Evolutionary conservation across 257 asterid genomes (phyloP), one percentile per base, ranked within the genome.

Genomic region (Solanum gandarillasii): DNA sequence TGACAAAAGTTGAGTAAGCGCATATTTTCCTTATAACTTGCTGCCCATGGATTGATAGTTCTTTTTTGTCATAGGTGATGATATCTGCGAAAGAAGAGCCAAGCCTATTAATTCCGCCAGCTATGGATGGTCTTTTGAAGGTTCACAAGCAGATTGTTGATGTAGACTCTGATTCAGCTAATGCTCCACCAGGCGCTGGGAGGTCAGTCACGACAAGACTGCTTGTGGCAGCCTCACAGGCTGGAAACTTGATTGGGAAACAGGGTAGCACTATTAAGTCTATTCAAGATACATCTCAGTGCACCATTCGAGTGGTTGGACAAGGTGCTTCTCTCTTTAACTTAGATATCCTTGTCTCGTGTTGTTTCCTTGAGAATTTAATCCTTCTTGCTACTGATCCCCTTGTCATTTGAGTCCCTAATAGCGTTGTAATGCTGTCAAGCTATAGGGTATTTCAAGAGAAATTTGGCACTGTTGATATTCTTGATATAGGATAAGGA

Each of bases 221-320:
- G 90, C 98, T 96, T 79, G 96, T 96, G 65, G 98, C 98, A 83
- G 98, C 96, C 88, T 88, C 95, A 43, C 99, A 96, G 90, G 98
- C 97, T 89, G 98, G 99, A 88, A 92, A 93, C 91, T 93, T 96
- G 93, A 96, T 96, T 83, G 99, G 99, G 91, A 96, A 96, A 92
- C 99, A 96, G 91, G 98, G 99, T 72, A 92, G 96, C 85, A 96
- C 99, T 35, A 89, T 96, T 83, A 96, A 96, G 92, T 88, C 96
- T 43, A 94, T 96, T 89, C 95, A 95, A 89, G 99, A 95, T 89
- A 93, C 94, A 73, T 96, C 98, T 83, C 89, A 92, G 87, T 96
- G 98, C 92, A 93, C 87, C 41, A 90, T 96, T 62, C 98, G 98
- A 86, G 96, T 96, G 87, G 91, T 95, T 88, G 93, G 98, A 86